Conservation (phyloP, 306 rosid genomes). For the Oxytropis ochrocephala region DNA sequence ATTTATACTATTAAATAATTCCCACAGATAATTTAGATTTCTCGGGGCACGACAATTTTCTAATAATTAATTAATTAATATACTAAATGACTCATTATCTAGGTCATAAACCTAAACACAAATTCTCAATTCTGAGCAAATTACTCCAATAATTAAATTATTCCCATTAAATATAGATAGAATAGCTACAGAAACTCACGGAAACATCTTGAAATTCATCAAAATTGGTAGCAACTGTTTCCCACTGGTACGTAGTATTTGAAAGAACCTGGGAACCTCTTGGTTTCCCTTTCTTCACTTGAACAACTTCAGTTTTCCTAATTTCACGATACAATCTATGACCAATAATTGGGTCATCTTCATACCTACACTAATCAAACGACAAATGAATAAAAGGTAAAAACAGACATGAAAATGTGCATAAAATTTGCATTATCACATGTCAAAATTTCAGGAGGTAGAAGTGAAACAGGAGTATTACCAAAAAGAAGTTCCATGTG, state of each 20-base stretch:
- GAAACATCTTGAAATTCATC: conserved; percentile 91
- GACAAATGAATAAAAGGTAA: conserved; percentile 20
- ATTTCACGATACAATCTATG: conserved; percentile 83
- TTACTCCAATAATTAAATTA: conserved; percentile 2
- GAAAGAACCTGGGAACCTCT: conserved; percentile 77
- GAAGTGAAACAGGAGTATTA: conserved; percentile 27
- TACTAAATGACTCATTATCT: not conserved
- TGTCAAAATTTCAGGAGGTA: conserved; percentile 1
- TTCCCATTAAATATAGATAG: not conserved
- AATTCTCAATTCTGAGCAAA: not conserved
- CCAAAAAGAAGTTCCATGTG: conserved; percentile 82
- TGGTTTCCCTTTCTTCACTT: conserved; percentile 60
- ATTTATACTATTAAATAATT: not conserved
- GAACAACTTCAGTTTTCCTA: conserved; percentile 71
- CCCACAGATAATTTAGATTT: not conserved
- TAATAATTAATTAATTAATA: too few relatives aligned
- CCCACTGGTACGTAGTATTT: conserved; percentile 69
- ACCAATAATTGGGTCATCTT: conserved; percentile 75
- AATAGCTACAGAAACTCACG: conserved; percentile 47
- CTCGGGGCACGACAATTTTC: too few relatives aligned
- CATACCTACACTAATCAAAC: conserved; percentile 60
- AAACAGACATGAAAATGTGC: not conserved
- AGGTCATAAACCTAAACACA: not conserved
- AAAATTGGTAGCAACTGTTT: conserved; percentile 83
- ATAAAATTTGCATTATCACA: not conserved